phyloP scores from a whole-genome alignment of 129 eudicot genomes.

The Sambucus nigra region DNA sequence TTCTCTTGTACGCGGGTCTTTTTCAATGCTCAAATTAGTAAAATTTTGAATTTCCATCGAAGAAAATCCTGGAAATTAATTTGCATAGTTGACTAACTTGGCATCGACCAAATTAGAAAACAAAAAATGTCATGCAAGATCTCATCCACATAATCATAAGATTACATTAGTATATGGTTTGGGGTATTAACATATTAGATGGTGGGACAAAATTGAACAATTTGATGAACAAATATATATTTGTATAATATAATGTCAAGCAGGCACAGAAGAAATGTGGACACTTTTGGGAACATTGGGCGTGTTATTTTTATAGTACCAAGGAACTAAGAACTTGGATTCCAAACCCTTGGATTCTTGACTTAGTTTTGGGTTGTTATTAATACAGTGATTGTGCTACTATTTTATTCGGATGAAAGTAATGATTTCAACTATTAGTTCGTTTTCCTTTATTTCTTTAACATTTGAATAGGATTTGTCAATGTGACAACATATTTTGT shows the following conservation, averaged over 20 bases:
- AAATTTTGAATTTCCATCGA: too few species aligned
- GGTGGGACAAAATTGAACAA: constrained; percentile 13
- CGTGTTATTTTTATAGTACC: neutral
- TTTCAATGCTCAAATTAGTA: too few species aligned
- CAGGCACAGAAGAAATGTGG: constrained; percentile 7
- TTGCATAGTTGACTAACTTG: too few species aligned
- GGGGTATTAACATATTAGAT: neutral
- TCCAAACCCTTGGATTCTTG: constrained; percentile 10
- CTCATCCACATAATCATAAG: neutral
- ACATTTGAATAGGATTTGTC: neutral
- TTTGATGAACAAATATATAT: neutral
- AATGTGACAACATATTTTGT: constrained; percentile 28
- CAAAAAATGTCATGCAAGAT: neutral
- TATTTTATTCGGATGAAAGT: neutral
- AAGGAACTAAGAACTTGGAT: constrained; percentile 1
- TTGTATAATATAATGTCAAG: constrained; percentile 1
- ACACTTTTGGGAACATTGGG: constrained; percentile 8
- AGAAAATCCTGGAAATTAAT: too few species aligned
- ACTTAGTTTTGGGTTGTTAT: constrained; percentile 10
- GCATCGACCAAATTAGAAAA: neutral
- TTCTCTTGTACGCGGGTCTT: too few species aligned
- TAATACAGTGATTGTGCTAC: constrained; percentile 6
- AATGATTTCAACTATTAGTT: neutral
- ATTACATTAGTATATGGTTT: neutral
- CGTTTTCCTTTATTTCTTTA: too few species aligned